These are phyloP conservation scores for Kwoniella heveanensis DNA, from an alignment of 768 basidiomycete genomes.

Conservation along the genomic window DNA sequence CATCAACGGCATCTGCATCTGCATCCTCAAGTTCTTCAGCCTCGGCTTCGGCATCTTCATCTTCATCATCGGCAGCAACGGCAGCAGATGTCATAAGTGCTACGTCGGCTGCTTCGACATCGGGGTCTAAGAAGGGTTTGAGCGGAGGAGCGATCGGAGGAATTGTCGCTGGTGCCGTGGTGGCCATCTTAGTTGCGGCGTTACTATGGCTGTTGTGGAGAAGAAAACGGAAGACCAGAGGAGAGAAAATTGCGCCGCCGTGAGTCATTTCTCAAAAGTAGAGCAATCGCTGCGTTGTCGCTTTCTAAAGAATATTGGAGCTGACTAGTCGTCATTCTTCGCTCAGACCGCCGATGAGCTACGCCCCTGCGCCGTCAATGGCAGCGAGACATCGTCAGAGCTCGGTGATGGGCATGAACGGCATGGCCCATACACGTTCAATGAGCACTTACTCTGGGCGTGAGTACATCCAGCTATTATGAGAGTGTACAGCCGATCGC, in stretches of 20 bases:
- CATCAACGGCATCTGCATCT: conserved; percentile 59
- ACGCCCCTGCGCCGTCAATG: conserved; percentile 19
- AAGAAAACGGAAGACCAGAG: conserved; percentile 28
- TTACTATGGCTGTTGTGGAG: conserved; percentile 28
- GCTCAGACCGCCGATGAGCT: conserved; percentile 44
- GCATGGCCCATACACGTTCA: conserved; percentile 18
- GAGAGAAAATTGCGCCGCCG: conserved; percentile 45
- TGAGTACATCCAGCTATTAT: conserved; percentile 19
- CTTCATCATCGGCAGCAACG: conserved; percentile 57
- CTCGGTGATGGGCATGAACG: conserved; percentile 25
- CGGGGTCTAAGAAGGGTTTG: conserved; percentile 18
- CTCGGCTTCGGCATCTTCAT: conserved; percentile 24
- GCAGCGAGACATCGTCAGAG: conserved; percentile 6
- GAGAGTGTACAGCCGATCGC: background rate
- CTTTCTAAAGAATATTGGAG: too few species aligned
- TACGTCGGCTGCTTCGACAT: background rate
- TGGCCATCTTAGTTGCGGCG: conserved; percentile 35
- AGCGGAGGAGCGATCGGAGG: conserved; percentile 48
- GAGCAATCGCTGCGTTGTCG: too few species aligned
- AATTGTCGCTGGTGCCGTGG: conserved; percentile 47
- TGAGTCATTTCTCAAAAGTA: conserved; percentile 22
- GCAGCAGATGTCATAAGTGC: conserved; percentile 63
- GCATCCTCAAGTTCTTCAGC: conserved; percentile 36
- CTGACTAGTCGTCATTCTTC: too few species aligned
- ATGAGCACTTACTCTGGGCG: conserved; percentile 40